A percentile compares a stretch with the other conserved stretches of the same genome.
These are phyloP conservation scores for Ophiocordyceps camponoti-floridani DNA, from an alignment of 2,329 filamentous ascomycete genomes.

Conservation along the genomic window DNA sequence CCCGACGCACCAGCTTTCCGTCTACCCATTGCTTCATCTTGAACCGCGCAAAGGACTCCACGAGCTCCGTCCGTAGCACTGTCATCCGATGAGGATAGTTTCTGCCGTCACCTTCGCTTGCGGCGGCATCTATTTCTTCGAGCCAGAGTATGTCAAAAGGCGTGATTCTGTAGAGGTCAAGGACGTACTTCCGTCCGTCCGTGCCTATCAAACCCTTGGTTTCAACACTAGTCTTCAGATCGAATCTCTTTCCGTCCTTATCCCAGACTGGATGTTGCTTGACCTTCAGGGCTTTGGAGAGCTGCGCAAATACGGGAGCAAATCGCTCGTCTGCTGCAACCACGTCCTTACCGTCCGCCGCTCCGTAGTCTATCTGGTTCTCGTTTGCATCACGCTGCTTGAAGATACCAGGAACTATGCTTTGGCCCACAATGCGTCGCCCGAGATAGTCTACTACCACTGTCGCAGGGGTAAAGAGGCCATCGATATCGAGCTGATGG, in stretches of 20 bases:
- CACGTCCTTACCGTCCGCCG: constrained; percentile 90
- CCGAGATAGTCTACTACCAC: constrained; percentile 94
- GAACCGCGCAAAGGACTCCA: constrained; percentile 67
- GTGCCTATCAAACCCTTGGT: constrained; percentile 96
- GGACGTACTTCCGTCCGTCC: constrained; percentile 91
- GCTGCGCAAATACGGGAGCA: constrained; percentile 64
- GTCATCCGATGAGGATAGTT: constrained; percentile 93
- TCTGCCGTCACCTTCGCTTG: constrained; percentile 21
- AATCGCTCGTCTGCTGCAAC: constrained; percentile 85
- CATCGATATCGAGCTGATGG: constrained; percentile 91
- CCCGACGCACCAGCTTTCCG: constrained; percentile 51
- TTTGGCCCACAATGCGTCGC: constrained; percentile 93
- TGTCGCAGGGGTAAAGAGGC: constrained; percentile 86
- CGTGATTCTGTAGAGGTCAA: constrained; percentile 88
- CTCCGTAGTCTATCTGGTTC: constrained; percentile 97
- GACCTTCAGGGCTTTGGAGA: constrained; percentile 77
- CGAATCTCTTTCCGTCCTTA: constrained; percentile 78
- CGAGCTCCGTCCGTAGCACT: constrained; percentile 73
- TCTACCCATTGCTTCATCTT: constrained; percentile 85
- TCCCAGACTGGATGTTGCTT: constrained; percentile 98
- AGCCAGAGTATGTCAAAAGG: constrained; percentile 84
- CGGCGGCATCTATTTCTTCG: constrained; percentile 46
- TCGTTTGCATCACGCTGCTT: constrained; percentile 95
- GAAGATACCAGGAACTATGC: constrained; percentile 96
- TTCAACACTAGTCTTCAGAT: constrained; percentile 88